Evolutionary conservation across 495 filamentous ascomycete species (phyloP), one percentile per base, ranked within the genome.

Genomic region (Lichina pygmaea): DNA sequence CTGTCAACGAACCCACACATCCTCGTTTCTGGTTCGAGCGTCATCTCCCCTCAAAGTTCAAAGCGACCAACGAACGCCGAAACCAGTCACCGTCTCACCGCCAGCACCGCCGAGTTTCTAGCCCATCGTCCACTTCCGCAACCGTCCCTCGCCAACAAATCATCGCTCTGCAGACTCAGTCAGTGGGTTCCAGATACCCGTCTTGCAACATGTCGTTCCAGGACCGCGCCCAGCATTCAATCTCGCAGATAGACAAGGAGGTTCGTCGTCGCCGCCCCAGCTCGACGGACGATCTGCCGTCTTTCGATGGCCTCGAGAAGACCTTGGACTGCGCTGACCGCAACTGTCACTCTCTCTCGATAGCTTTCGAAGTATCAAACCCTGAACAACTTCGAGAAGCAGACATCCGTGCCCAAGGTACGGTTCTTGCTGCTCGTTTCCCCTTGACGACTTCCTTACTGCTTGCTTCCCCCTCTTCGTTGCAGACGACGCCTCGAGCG

Each of bases 161-260:
- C 15, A 11, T 32, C 43, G 8, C 15, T 30, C 8, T n/a, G 7
- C n/a, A 34, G 8, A n/a, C 2, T n/a, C 12, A 40, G 15, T 40
- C 38, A n/a, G n/a, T n/a, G 15, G 12, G 46, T 40, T 44, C 46
- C 48, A 31, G 2, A 40, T 3, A 40, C 17, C 38, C 12, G 38
- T 16, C 12, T 32, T 7, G 40, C 51, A 64, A 54, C 59, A 72
- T 72, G 70, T 82, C 83, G 59, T 80, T 83, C 62, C 86, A 95
- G 66, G 86, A 93, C 54, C 81, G 79, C 62, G 76, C 81, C 52
- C 83, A 93, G 66, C 73, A 84, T 57, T 72, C 80, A 52, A 72
- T 95, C 54, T 71, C 76, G 49, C 79, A 85, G 71, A 78, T 95
- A 64, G 86, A 95, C 67, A 92, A 92, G 68, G 86, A 95, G 82